These are phyloP conservation scores for Yamadazyma phyllophila DNA, from an alignment of 805 yeast species.

Conservation along the genomic window DNA sequence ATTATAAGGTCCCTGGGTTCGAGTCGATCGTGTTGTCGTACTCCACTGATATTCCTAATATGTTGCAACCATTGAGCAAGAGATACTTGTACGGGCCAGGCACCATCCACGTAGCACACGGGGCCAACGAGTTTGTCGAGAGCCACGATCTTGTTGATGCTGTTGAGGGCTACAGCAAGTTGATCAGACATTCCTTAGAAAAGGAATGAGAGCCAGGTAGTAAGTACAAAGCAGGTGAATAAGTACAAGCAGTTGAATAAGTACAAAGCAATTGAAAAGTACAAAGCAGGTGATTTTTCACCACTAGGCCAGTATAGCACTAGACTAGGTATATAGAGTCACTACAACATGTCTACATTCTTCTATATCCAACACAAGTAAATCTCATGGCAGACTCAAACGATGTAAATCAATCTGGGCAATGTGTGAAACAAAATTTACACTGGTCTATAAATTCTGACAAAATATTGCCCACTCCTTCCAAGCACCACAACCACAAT, in stretches of 20 bases:
- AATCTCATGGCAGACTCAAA: conserved; percentile 41
- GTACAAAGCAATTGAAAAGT: no score
- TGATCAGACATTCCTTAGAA: conserved; percentile 26
- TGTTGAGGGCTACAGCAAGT: conserved; percentile 50
- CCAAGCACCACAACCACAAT: not conserved
- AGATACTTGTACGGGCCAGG: conserved; percentile 70
- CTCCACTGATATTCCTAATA: conserved; percentile 42
- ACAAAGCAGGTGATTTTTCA: no score
- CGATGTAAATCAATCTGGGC: conserved; percentile 41
- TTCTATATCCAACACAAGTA: conserved; percentile 44
- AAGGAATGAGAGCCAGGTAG: not conserved
- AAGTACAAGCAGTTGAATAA: no score
- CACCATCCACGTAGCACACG: conserved; percentile 58
- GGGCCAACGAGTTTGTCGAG: conserved; percentile 53
- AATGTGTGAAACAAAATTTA: conserved; percentile 24
- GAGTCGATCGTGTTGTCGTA: conserved; percentile 50
- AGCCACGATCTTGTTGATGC: conserved; percentile 47
- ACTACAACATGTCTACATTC: conserved; percentile 46
- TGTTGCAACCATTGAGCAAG: conserved; percentile 20
- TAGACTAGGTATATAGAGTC: no score
- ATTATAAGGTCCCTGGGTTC: conserved; percentile 64
- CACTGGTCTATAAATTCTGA: conserved; percentile 10
- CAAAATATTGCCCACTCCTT: conserved; percentile 14
- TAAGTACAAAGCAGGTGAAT: not conserved
- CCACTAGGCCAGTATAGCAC: no score